phyloP scores from a whole-genome alignment of 176 grass and related monocot genomes.

The Neostapfia colusana region DNA sequence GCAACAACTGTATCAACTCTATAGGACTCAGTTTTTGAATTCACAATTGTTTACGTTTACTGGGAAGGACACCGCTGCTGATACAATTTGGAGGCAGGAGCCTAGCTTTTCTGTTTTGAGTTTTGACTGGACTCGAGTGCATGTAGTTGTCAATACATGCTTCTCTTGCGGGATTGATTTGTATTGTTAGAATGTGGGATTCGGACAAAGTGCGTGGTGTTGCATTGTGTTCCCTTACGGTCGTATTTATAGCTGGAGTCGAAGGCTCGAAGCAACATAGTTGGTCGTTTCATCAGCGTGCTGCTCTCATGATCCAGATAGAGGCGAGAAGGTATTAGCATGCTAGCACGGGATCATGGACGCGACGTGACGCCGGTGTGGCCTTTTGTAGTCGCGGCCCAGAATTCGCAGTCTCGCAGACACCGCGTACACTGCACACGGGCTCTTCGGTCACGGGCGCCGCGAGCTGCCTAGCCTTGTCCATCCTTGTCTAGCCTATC shows the following conservation, averaged over 20 bases:
- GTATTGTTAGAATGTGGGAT: slow-evolving; percentile 23
- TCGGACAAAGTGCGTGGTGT: not conserved
- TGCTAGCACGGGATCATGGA: not conserved
- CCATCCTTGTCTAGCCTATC: not conserved
- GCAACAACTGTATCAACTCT: slow-evolving; percentile 33
- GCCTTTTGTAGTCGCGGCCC: not conserved
- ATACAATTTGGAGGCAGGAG: slow-evolving; percentile 51
- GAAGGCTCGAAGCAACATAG: too few relatives aligned
- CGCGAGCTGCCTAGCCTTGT: not conserved
- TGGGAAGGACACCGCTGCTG: slow-evolving; percentile 35
- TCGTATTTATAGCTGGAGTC: not conserved
- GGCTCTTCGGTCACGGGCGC: too few relatives aligned
- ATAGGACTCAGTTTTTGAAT: slow-evolving; percentile 22
- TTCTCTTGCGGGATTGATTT: slow-evolving; percentile 9
- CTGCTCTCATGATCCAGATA: not conserved
- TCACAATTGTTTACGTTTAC: slow-evolving; percentile 1
- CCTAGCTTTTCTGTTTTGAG: slow-evolving; percentile 23
- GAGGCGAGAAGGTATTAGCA: too few relatives aligned
- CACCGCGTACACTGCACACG: too few relatives aligned
- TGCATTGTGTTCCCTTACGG: not conserved
- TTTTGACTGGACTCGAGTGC: slow-evolving; percentile 17
- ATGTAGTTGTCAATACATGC: slow-evolving; percentile 26
- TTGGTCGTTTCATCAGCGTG: not conserved
- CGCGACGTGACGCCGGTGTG: not conserved
- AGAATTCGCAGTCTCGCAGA: not conserved